Percentiles rank a stretch among this genome's conserved stretches.
These are phyloP conservation scores for Fusarium veterinarium DNA, from an alignment of 2,329 filamentous ascomycete genomes.

Conservation along the genomic window DNA sequence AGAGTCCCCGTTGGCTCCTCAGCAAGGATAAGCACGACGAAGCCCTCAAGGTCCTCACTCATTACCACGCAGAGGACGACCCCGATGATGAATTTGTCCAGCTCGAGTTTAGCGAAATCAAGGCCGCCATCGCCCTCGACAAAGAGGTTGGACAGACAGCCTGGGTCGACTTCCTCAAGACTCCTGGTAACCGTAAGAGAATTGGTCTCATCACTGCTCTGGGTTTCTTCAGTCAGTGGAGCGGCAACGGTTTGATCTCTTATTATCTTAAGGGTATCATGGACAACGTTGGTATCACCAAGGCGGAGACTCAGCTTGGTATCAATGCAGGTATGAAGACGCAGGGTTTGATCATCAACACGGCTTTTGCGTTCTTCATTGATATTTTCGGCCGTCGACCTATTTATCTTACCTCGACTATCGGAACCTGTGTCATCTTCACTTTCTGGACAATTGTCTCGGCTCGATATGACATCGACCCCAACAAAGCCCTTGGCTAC, in stretches of 20 bases:
- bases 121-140: slow-evolving; percentile 29
- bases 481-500: slow-evolving; percentile 22
- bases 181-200: slow-evolving; percentile 45
- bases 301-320: slow-evolving; percentile 49
- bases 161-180: slow-evolving; percentile 40
- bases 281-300: slow-evolving; percentile 38
- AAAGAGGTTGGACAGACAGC: slow-evolving; percentile 25
- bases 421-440: slow-evolving; percentile 47
- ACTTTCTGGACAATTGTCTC: slow-evolving; percentile 30
- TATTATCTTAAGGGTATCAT: slow-evolving; percentile 30
- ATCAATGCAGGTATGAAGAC: slow-evolving; percentile 41
- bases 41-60: slow-evolving; percentile 20
- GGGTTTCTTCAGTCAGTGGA: slow-evolving; percentile 31
- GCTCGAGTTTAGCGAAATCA: slow-evolving; percentile 33
- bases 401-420: slow-evolving; percentile 13
- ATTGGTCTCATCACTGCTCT: slow-evolving; percentile 40
- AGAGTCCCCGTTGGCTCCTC: slow-evolving; percentile 39
- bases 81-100: slow-evolving; percentile 18
- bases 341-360: slow-evolving; percentile 13
- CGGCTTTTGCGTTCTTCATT: slow-evolving; percentile 39
- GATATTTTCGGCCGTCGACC: slow-evolving; percentile 33
- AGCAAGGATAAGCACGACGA: slow-evolving; percentile 39
- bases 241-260: slow-evolving; percentile 25
- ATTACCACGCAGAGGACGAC: slow-evolving; percentile 35
- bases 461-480: slow-evolving; percentile 44